Evolutionary conservation across 805 yeast genomes (phyloP).

Genomic region (Suhomyces canberraensis): DNA sequence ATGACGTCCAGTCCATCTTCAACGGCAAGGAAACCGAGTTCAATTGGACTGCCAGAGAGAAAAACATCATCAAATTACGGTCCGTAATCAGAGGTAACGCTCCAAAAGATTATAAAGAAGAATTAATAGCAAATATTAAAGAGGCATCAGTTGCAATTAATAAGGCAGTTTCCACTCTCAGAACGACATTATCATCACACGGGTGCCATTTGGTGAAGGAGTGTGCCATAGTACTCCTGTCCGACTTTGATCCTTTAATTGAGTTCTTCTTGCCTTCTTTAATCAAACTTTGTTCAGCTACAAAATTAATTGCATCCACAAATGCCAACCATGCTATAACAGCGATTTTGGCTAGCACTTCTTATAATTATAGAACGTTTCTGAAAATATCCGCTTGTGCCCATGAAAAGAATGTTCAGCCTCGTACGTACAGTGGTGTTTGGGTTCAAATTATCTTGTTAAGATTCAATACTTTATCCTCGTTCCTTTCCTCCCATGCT

Average conservation of each 20-base stretch:
- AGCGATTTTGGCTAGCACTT: conserved; percentile 52
- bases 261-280: conserved; percentile 50
- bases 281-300: conserved; percentile 52
- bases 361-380: conserved; percentile 51
- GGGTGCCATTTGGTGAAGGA: conserved; percentile 81
- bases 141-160: conserved; percentile 51
- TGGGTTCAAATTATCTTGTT: conserved; percentile 67
- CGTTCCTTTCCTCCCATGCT: conserved; percentile 24
- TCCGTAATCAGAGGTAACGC: conserved; percentile 59
- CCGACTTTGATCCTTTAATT: conserved; percentile 42
- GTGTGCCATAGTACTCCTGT: conserved; percentile 40
- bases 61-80: conserved; percentile 54
- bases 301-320: conserved; percentile 62
- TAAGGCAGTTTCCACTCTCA: conserved; percentile 65
- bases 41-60: conserved; percentile 80
- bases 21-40: conserved; percentile 78
- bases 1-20: conserved; percentile 38
- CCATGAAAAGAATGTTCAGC: conserved; percentile 67
- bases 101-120: conserved; percentile 32
- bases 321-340: conserved; percentile 55
- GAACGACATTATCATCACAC: conserved; percentile 78
- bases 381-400: conserved; percentile 49
- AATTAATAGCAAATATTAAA: conserved; percentile 30
- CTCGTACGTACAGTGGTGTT: conserved; percentile 63
- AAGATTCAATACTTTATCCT: conserved; percentile 41